Evolutionary conservation across 2,329 filamentous ascomycete genomes (phyloP), one percentile per base, ranked within the genome.

Genomic region (Diplodia scrobiculata): DNA sequence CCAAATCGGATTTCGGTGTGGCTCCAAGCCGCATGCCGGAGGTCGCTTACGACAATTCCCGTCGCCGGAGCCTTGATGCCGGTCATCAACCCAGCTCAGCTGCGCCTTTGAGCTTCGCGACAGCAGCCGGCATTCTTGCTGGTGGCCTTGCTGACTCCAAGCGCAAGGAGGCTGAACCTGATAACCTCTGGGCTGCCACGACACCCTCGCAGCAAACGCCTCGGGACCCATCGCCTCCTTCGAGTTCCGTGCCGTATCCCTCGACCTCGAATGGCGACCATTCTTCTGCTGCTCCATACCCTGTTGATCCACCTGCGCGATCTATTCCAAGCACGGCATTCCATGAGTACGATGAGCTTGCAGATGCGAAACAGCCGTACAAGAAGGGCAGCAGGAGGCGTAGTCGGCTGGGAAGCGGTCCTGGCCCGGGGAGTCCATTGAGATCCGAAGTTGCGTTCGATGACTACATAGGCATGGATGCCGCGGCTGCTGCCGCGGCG

Each of bases 351-450:
- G 76, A 77, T 5, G 74, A 77, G 47, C 66, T 74, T 3, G 67
- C 68, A 14, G 75, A 77, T 34, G 68, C 67, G 68, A 77, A 80
- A 69, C 79, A 76, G 29, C 77, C 76, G 48, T 81, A 79, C 64
- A 83, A 81, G 67, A 83, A 76, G 71, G 72, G 71, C 41, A 83
- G 71, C 41, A 83, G 80, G 71, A 76, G 80, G 41, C 75, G 77
- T 54, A 81, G 78, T 64, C 75, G 72, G 34, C 80, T 78, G 68
- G 79, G 78, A 38, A 77, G 45, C 21, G 41, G 34, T 5, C 21
- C 34, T 11, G 34, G 63, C 17, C 45, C 53, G 9, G 63, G 63
- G 21, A 66, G 65, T 21, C 65, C 65, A 7, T 41, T 66, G 6
- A 50, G 59, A 10, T 38, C 32, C 11, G 80, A 82, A 67, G 73